Evolutionary conservation across 2,329 filamentous ascomycete species (phyloP).

Genomic region (Cephalotrichum gorgonifer): DNA sequence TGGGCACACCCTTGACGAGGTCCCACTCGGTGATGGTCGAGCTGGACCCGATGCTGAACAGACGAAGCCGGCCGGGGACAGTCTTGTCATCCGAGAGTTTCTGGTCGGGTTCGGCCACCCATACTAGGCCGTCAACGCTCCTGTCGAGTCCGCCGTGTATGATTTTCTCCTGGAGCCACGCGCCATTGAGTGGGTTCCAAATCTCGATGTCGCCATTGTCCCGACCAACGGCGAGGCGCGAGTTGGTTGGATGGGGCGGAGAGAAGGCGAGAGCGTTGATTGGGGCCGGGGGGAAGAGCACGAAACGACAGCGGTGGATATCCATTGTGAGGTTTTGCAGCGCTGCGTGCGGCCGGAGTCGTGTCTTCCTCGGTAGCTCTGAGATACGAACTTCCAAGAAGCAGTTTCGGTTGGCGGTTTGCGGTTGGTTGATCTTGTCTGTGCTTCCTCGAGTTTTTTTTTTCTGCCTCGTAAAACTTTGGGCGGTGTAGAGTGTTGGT

Average conservation of each 20-base stretch:
- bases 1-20: constrained; percentile 64
- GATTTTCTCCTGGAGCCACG: constrained; percentile 84
- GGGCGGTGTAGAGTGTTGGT: neutral
- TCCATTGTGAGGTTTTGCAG: constrained; percentile 56
- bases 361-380: neutral
- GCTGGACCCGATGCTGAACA: constrained; percentile 95
- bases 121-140: constrained; percentile 82
- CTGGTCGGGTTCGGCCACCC: constrained; percentile 79
- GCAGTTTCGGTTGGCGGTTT: neutral
- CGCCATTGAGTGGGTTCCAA: constrained; percentile 77
- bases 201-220: constrained; percentile 96
- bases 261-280: constrained; percentile 96
- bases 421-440: neutral
- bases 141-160: constrained; percentile 75
- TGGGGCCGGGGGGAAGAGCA: constrained; percentile 80
- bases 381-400: neutral
- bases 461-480: constrained; percentile 1
- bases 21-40: constrained; percentile 94
- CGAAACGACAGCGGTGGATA: constrained; percentile 93
- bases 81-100: constrained; percentile 50
- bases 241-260: constrained; percentile 42
- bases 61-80: constrained; percentile 61
- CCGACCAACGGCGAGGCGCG: constrained; percentile 79
- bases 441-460: constrained; percentile 1
- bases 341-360: no score